Evolutionary conservation across 176 grass and related monocot species (phyloP).

Genomic region (Lolium multiflorum): DNA sequence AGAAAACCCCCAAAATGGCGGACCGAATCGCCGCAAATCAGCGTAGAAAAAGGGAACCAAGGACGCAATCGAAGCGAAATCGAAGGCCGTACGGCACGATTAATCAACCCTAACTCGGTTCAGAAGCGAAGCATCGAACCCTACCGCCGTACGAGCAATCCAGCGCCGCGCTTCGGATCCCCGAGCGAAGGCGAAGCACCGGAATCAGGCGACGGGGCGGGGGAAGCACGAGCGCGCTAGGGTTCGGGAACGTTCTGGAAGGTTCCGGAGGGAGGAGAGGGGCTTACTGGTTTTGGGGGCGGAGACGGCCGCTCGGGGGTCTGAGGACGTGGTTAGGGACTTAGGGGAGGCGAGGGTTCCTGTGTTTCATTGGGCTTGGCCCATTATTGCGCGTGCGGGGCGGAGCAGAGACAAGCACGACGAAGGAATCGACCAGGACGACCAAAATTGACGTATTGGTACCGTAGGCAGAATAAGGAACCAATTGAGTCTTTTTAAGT

Average conservation of each 20-base stretch:
- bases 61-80: neutral
- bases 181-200: neutral
- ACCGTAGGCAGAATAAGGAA: too few relatives aligned
- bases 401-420: too few relatives aligned
- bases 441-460: too few relatives aligned
- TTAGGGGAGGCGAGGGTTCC: too few relatives aligned
- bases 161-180: neutral
- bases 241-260: constrained; percentile 32
- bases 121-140: neutral
- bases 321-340: too few relatives aligned
- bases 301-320: neutral
- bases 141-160: neutral
- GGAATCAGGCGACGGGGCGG: neutral
- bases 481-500: too few relatives aligned
- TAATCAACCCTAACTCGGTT: neutral
- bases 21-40: constrained; percentile 15
- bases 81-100: neutral
- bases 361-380: too few relatives aligned
- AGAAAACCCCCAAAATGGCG: constrained; percentile 15
- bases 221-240: neutral
- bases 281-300: constrained; percentile 35
- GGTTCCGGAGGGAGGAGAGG: neutral
- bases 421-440: too few relatives aligned
- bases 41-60: neutral
- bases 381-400: too few relatives aligned